A percentile compares a stretch with the other conserved stretches of the same genome.
Conservation (phyloP, 1,139 yeast genomes). For the Pichia sp. region DNA sequence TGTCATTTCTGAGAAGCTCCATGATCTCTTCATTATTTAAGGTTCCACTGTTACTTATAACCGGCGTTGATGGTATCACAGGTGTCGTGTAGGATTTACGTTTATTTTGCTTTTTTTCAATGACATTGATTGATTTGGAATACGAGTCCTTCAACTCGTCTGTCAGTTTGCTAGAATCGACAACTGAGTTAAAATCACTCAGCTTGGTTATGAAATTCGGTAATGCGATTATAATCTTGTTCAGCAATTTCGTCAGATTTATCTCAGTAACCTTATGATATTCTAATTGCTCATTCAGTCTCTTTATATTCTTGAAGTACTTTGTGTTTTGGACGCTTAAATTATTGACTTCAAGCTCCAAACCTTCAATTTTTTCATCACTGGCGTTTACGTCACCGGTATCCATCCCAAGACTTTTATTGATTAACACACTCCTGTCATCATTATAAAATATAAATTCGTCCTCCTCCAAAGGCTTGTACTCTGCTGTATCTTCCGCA, state of each 20-base stretch:
- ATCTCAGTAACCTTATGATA: too few relatives aligned
- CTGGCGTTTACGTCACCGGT: conserved; percentile 1
- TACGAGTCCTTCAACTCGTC: neutral
- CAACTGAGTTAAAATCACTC: neutral
- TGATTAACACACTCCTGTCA: too few relatives aligned
- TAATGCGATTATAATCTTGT: neutral
- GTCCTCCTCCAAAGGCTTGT: too few relatives aligned
- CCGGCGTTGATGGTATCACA: neutral
- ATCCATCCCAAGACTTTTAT: too few relatives aligned
- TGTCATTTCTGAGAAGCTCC: conserved; percentile 20
- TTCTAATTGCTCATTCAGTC: too few relatives aligned
- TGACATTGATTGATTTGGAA: neutral
- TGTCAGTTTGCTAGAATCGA: neutral
- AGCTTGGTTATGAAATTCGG: neutral
- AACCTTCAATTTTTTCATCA: neutral
- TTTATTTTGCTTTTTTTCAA: too few relatives aligned
- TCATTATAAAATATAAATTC: too few relatives aligned
- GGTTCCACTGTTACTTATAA: conserved; percentile 2
- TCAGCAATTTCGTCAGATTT: too few relatives aligned
- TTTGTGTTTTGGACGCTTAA: neutral
- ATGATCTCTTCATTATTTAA: conserved; percentile 21
- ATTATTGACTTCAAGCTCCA: neutral
- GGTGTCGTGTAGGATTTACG: neutral
- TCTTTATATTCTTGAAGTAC: too few relatives aligned
- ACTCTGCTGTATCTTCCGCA: conserved; percentile 6